A percentile compares a stretch with the other conserved stretches of the same genome.
Conservation (phyloP, 2,329 filamentous ascomycete species). For the Exophiala sp. region DNA sequence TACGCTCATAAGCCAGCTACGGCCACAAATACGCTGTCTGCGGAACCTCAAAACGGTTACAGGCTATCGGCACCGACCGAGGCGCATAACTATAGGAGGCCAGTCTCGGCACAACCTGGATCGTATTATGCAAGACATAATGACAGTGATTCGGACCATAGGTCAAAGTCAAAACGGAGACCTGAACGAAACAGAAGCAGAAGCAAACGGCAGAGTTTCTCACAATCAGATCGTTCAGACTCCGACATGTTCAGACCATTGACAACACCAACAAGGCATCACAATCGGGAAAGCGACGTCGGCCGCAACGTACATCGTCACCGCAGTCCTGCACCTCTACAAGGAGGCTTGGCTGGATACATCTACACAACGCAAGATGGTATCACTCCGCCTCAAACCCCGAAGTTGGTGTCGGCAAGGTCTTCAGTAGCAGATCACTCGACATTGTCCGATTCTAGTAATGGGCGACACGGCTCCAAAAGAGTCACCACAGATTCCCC, state of each 20-base stretch:
- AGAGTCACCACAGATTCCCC: constrained; percentile 22
- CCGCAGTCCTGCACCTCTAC: constrained; percentile 16
- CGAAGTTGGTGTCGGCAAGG: constrained; percentile 14
- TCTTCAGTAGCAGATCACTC: constrained; percentile 12
- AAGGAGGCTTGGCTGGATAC: constrained; percentile 14
- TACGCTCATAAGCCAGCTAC: constrained; percentile 18
- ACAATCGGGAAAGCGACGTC: constrained; percentile 4
- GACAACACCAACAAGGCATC: not conserved
- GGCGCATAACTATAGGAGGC: constrained; percentile 13
- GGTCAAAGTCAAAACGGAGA: constrained; percentile 9
- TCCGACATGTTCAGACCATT: constrained; percentile 13
- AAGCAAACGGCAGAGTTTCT: constrained; percentile 13
- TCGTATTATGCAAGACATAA: constrained; percentile 5
- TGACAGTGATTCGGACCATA: constrained; percentile 21
- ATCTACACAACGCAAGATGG: constrained; percentile 19
- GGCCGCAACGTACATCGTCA: constrained; percentile 14
- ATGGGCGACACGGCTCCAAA: constrained; percentile 1
- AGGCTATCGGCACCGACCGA: constrained; percentile 18
- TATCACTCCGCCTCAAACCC: constrained; percentile 26
- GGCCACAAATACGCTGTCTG: constrained; percentile 1
- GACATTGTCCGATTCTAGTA: constrained; percentile 1
- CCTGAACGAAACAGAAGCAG: constrained; percentile 19
- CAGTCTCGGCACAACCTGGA: constrained; percentile 15
- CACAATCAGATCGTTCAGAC: constrained; percentile 18
- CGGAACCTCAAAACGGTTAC: constrained; percentile 3